These are phyloP conservation scores for Epichloe typhina DNA, from an alignment of 2,329 filamentous ascomycete species.

Conservation along the genomic window DNA sequence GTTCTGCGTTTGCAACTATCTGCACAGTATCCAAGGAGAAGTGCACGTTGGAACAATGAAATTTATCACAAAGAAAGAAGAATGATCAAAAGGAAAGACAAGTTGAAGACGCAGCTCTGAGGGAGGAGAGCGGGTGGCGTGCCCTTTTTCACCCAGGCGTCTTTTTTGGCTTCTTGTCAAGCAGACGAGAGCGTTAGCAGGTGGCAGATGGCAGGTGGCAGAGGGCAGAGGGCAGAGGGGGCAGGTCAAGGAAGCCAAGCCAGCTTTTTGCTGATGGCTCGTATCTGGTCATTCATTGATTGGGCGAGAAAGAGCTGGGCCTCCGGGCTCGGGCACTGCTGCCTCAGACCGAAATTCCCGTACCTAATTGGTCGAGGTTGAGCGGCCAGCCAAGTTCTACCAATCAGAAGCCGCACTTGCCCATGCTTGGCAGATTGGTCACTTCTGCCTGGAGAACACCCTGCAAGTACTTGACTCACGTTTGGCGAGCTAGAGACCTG, in stretches of 20 bases:
- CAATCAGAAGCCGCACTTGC: conserved; percentile 14
- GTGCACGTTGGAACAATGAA: neutral
- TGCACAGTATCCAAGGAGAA: neutral
- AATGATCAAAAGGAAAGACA: neutral
- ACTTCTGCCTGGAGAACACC: no score
- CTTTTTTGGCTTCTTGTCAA: conserved; percentile 4
- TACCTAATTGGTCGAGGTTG: conserved; percentile 15
- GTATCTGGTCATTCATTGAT: neutral
- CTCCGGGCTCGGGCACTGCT: conserved; percentile 13
- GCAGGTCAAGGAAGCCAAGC: conserved; percentile 10
- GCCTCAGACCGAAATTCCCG: conserved; percentile 22
- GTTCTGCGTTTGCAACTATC: neutral
- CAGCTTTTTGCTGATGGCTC: conserved; percentile 10
- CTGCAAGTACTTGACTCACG: no score
- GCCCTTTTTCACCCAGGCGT: conserved; percentile 18
- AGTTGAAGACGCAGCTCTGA: conserved; percentile 9
- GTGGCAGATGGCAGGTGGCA: conserved; percentile 7
- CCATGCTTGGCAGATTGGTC: neutral
- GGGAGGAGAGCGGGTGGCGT: conserved; percentile 10
- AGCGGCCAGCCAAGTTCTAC: conserved; percentile 14
- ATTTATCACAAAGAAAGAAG: conserved; percentile 6
- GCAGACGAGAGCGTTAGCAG: conserved; percentile 9
- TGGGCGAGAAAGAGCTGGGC: neutral
- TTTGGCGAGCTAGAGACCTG: no score
- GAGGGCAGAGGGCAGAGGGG: neutral